Conservation (phyloP, 352 stramenopile genomes). For the Phytophthora fragariaefolia region DNA sequence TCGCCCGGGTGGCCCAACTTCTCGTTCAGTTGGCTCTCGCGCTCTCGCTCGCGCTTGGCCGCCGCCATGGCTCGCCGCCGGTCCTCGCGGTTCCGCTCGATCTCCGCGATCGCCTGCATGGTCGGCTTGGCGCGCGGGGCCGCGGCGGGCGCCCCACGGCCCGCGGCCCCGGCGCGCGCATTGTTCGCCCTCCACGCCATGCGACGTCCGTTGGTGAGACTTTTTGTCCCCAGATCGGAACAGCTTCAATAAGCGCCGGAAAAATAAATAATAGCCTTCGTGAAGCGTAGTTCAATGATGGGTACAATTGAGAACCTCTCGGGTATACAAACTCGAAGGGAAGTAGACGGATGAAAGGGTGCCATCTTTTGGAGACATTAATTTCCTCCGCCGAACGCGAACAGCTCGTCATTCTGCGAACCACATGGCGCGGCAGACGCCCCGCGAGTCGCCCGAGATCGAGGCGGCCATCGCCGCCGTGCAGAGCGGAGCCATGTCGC, state of each 20-base stretch:
- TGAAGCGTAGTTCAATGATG: neutral
- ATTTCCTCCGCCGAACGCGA: neutral
- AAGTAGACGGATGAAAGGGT: neutral
- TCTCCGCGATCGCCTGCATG: conserved; percentile 79
- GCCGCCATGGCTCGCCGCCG: conserved; percentile 84
- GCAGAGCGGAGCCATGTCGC: conserved; percentile 59
- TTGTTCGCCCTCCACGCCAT: conserved; percentile 45
- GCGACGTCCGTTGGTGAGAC: conserved; percentile 18
- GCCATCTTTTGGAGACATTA: neutral
- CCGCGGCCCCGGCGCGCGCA: conserved; percentile 13
- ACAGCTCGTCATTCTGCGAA: conserved; percentile 1
- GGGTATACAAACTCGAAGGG: neutral
- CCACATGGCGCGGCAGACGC: conserved; percentile 28
- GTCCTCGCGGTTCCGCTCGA: conserved; percentile 88
- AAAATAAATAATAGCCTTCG: neutral
- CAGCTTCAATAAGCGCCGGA: neutral
- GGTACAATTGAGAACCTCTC: neutral
- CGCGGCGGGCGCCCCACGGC: conserved; percentile 15
- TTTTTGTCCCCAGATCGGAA: no score
- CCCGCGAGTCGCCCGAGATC: conserved; percentile 32
- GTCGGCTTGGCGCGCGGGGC: conserved; percentile 57
- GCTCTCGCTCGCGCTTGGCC: conserved; percentile 86
- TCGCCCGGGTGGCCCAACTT: conserved; percentile 83
- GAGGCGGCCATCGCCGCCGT: conserved; percentile 72
- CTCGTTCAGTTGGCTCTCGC: conserved; percentile 85